Evolutionary conservation across 2,329 filamentous ascomycete genomes (phyloP), one percentile per base, ranked within the genome.

Genomic region (Penicillium oxalicum): DNA sequence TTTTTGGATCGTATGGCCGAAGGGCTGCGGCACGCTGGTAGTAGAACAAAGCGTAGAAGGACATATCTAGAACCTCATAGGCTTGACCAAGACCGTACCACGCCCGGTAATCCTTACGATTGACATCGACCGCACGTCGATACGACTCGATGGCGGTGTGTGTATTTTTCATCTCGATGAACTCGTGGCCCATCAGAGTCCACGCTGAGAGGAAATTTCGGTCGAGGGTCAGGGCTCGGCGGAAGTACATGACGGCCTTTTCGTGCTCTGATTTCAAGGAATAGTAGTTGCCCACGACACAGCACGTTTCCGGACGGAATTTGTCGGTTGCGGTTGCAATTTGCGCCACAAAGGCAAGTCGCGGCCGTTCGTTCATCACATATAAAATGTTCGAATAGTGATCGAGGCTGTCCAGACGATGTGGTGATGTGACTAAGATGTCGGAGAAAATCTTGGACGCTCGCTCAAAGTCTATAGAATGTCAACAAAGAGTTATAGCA

Each of bases 151-250:
- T 97, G 7, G 93, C 93, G 0, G 93, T 91, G 63, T 98, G 93
- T 0, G 91, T 97, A 66, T 98, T 98, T 65, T 97, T 98, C 70
- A 98, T 83, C 69, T 98, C 93, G 46, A 97, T 90, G 60, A 96
- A 98, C 68, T 98, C 93, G 68, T 98, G 93, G 1, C 93, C 93
- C 91, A 98, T 97, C 1, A 98, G 77, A 0, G 93, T 98, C 93
- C 93, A 98, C 1, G 93, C 93, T 0, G 90, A 94, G 12, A 96
- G 78, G 65, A 93, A 98, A 26, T 84, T 86, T 8, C 91, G 84
- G 65, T 98, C 93, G 0, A 98, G 77, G 0, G 89, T 94, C 18
- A 98, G 73, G 0, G 93, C 93, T 24, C 93, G 85, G 3, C 93
- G 86, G 74, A 98, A 98, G 70, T 97, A 97, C 72, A 96, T 90